Base-by-base conservation (phyloP, 768 basidiomycete genomes). In the Candolleomyces aberdarensis region DNA sequence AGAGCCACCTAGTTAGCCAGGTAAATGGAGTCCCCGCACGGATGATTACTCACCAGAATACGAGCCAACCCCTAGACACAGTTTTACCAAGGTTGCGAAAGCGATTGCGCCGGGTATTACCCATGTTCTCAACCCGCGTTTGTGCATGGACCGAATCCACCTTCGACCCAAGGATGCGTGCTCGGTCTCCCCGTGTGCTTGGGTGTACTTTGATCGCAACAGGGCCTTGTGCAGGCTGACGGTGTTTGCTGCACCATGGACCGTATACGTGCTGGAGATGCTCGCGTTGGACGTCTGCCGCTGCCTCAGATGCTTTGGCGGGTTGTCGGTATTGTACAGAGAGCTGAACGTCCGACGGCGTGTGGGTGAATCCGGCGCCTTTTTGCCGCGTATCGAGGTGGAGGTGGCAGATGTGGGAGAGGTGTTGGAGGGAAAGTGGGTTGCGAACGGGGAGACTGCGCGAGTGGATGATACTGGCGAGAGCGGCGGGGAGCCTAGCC, bases 101-200 rank as follows among this genome's bases (percentile, higher is more conserved):
- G 80, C 74, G n/a, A 92, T 70, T 9, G 80, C 75, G 48, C 74
- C 71, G 3, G 88, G 86, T 1, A 89, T 70, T 7, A 89, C 80
- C 83, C 83, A 88, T 1, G 70, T 67, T 65, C 80, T 85, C 69
- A 90, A 70, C 17, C 80, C 82, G 39, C 82, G 77, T 64, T 81
- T 86, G 63, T 91, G 88, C 88, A 93, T 90, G 90, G 89, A 94
- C 47, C 86, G 79, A 43, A 91, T 76, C 86, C 87, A 91, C 47
- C 86, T 70, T 63, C 81, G 77, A 11, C 80, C 88, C 72, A 85
- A 79, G 6, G 76, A 71, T 29, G 65, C 64, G 40, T 74, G 74
- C 22, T 66, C 67, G 14, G 9, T 66, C 63, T 7, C 60, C 63
- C 10, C 72, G 71, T n/a, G 50, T 64, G 57, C 53, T 44, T 47